Base-by-base conservation (phyloP, 2,329 filamentous ascomycete genomes). In the Colletotrichum sp. region DNA sequence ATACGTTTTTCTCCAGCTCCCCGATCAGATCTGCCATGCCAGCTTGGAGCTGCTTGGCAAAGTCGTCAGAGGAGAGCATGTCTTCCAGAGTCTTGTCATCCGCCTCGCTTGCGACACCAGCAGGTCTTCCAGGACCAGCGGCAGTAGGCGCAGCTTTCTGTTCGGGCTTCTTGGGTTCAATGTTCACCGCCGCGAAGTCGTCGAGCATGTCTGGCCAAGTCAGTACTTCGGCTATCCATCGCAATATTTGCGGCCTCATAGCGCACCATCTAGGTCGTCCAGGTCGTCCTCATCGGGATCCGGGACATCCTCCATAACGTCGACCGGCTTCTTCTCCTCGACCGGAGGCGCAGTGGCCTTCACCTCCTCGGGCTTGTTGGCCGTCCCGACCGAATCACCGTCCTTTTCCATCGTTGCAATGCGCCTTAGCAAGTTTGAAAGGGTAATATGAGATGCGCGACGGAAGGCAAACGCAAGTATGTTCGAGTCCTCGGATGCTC, bases 211-310 rank as follows among this genome's bases (percentile, higher is more conserved):
- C 96, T 96, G 58, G 28, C 18, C 28, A n/a, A 61, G 69, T 76
- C 30, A 76, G 73, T 26, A 55, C 26, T 30, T 8, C 32, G 6
- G 3, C 32, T 0, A 10, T 2, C 36, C 34, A 30, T 32, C 61
- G 32, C 5, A 28, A 64, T 1, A 21, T 15, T 10, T 6, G 21
- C 8, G 2, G 34, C 4, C 8, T 32, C 10, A 24, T 32, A 4
- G 28, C 87, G 79, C 84, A 95, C 95, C 95, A 85, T 99, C 97
- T 60, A 99, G 88, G 81, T 98, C 97, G 81, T 98, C 95, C 24
- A 97, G 87, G 79, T 97, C 95, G 84, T 97, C 97, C 84, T 98
- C 96, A 78, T 98, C 96, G 8, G 96, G 96, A 81, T 98, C 96
- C 24, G 96, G 93, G 18, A 94, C 92, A 79, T 94, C 90, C 26